Base-by-base conservation (phyloP, 345 rosid genomes). In the Lepidium africanum region DNA sequence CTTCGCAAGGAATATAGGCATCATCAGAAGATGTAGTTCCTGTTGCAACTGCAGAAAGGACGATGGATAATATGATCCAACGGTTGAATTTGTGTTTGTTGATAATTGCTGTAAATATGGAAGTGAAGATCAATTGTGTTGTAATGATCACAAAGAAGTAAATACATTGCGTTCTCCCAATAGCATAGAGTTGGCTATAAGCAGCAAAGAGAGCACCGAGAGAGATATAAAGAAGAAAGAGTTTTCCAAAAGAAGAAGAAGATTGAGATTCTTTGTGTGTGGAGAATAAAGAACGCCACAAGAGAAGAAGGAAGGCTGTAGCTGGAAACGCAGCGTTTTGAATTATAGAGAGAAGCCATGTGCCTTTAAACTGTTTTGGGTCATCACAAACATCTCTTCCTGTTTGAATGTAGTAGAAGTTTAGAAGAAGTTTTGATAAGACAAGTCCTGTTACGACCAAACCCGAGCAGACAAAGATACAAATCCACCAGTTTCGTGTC, bases 51-150 rank as follows among this genome's bases (percentile, higher is more conserved):
- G 81, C 80, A 2, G 81, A 55, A 13, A 85, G 75, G 10, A 82
- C 16, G 0, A 82, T 47, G 5, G 86, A 68, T 38, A 78, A 75
- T 43, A 84, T 63, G 12, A 82, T 82, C 52, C 82, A 82, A 37
- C 74, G 64, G 45, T 82, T 81, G 69, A 84, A 70, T 71, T 78
- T 82, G 15, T 84, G 79, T 38, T 71, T 65, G 65, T 83, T 83
- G 73, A 83, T 60, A 67, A 81, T 56, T 63, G 37, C 43, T 21
- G 82, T 80, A 21, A 82, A 81, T 0, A 85, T 17, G 6, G 80
- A 76, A 36, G 77, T 85, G 56, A 74, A 78, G 1, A 73, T 75
- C 62, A 86, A 43, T 39, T 88, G 96, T 56, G 85, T 67, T 15
- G 83, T 77, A 47, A 65, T 74, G 40, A 85, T 73, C 21, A 77